Conservation (phyloP, 768 basidiomycete species). For the Cubamyces sp. region DNA sequence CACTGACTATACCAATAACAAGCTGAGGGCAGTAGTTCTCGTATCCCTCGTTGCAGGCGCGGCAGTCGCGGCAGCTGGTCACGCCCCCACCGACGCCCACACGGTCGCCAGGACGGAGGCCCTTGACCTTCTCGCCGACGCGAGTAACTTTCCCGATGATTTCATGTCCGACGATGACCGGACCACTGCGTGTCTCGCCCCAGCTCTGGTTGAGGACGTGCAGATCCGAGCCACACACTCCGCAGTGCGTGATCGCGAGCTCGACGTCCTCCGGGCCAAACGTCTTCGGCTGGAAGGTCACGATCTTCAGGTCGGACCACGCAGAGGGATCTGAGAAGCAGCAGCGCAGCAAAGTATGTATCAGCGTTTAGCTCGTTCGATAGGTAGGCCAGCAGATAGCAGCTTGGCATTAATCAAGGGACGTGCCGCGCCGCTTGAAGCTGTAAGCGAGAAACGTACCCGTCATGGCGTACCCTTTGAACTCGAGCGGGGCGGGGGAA, state of each 20-base stretch:
- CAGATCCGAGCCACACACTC: slow-evolving; percentile 57
- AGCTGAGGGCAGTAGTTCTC: slow-evolving; percentile 61
- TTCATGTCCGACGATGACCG: slow-evolving; percentile 47
- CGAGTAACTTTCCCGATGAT: slow-evolving; percentile 56
- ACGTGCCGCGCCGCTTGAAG: no score
- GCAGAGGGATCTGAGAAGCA: slow-evolving; percentile 24
- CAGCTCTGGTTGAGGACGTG: slow-evolving; percentile 47
- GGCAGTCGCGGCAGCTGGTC: slow-evolving; percentile 53
- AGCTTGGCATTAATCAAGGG: no score
- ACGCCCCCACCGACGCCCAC: slow-evolving; percentile 58
- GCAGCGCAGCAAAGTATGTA: background rate
- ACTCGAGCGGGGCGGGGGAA: slow-evolving; percentile 10
- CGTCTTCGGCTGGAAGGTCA: slow-evolving; percentile 55
- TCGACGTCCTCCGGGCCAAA: slow-evolving; percentile 60
- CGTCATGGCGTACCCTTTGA: slow-evolving; percentile 36
- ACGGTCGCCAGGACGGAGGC: slow-evolving; percentile 55
- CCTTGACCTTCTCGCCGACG: slow-evolving; percentile 57
- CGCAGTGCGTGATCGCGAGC: slow-evolving; percentile 52
- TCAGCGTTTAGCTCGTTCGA: no score
- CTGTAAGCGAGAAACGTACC: slow-evolving; percentile 13
- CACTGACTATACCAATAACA: slow-evolving; percentile 41
- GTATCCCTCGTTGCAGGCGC: slow-evolving; percentile 51
- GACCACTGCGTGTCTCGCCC: slow-evolving; percentile 34
- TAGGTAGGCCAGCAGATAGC: no score
- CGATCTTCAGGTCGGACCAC: slow-evolving; percentile 48